Evolutionary conservation across 2,329 filamentous ascomycete genomes (phyloP).

Genomic region (Fusarium liriodendri): DNA sequence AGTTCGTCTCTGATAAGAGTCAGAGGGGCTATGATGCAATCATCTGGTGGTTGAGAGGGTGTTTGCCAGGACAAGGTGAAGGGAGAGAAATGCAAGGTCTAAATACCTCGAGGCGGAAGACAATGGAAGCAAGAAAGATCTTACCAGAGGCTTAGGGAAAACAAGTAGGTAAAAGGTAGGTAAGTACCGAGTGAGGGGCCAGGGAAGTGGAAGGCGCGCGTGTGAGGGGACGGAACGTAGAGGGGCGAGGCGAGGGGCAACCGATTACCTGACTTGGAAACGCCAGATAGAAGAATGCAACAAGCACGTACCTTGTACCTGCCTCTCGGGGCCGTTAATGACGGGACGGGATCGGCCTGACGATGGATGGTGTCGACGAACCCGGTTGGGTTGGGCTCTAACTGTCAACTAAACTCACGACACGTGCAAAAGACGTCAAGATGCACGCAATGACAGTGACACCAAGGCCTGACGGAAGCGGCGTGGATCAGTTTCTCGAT

Average conservation of each 20-base stretch:
- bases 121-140: slow-evolving; percentile 23
- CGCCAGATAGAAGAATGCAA: slow-evolving; percentile 14
- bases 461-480: not conserved
- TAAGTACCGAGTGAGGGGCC: slow-evolving; percentile 32
- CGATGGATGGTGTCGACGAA: slow-evolving; percentile 9
- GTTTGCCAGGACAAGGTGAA: not conserved
- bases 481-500: not conserved
- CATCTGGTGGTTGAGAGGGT: not conserved
- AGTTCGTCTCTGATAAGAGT: slow-evolving; percentile 3
- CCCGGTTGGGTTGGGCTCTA: not conserved
- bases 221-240: not conserved
- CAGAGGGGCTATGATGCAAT: not conserved
- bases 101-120: slow-evolving; percentile 17
- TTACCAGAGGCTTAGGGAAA: slow-evolving; percentile 21
- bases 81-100: slow-evolving; percentile 1
- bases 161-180: slow-evolving; percentile 9
- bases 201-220: not conserved
- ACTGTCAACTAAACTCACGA: slow-evolving; percentile 11
- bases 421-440: slow-evolving; percentile 13
- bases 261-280: not conserved
- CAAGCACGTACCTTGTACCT: slow-evolving; percentile 15
- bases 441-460: not conserved
- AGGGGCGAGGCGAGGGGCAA: slow-evolving; percentile 15
- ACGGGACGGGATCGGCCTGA: slow-evolving; percentile 5
- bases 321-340: slow-evolving; percentile 21